Evolutionary conservation across 2,329 filamentous ascomycete species (phyloP).

Genomic region (Arthrocladium fulminans): DNA sequence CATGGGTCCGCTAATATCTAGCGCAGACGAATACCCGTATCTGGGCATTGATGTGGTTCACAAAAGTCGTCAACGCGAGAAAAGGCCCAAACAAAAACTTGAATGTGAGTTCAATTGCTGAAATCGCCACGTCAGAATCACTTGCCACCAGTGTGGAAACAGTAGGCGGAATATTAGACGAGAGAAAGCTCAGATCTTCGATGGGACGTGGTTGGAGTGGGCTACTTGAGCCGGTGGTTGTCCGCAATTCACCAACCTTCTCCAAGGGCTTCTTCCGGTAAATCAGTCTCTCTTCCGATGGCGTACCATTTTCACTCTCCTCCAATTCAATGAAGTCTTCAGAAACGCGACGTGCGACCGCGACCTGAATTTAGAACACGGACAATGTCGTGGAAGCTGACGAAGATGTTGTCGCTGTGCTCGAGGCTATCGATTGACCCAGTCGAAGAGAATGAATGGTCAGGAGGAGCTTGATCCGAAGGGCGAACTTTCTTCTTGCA

Average conservation of each 20-base stretch:
- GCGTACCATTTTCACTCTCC: too few species aligned
- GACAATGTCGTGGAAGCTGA: not conserved
- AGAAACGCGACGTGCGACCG: not conserved
- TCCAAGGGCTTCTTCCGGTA: too few species aligned
- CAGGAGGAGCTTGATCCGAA: not conserved
- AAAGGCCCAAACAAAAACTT: not conserved
- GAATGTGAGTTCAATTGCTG: not conserved
- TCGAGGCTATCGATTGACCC: not conserved
- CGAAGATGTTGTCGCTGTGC: not conserved
- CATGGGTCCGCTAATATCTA: not conserved
- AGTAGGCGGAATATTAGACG: too few species aligned
- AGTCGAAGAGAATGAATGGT: not conserved
- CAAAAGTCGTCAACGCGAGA: not conserved
- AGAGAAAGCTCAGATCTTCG: too few species aligned
- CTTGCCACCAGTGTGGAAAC: conserved; percentile 1
- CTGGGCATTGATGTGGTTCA: too few species aligned
- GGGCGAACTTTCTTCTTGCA: not conserved
- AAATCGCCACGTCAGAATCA: not conserved
- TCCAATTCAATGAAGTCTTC: not conserved
- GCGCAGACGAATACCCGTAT: too few species aligned
- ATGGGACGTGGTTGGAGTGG: too few species aligned
- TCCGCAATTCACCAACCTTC: too few species aligned
- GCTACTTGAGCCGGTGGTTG: too few species aligned
- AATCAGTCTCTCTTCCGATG: too few species aligned
- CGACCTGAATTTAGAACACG: not conserved